phyloP scores from a whole-genome alignment of 257 asterid genomes.

The Asclepias syriaca region DNA sequence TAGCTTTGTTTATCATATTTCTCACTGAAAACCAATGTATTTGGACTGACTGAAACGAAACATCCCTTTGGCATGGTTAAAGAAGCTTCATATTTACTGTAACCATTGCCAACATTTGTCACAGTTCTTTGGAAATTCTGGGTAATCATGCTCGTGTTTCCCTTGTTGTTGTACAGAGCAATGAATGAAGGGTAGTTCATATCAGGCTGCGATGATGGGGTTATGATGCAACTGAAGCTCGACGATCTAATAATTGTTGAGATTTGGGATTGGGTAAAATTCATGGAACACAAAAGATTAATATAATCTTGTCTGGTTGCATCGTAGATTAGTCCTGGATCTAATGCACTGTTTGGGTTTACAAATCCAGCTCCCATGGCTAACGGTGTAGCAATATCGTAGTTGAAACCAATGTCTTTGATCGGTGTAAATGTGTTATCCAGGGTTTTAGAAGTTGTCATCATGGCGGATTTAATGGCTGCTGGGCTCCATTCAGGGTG shows the following conservation, averaged over 20 bases:
- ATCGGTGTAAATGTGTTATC: slow-evolving; percentile 17
- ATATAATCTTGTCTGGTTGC: slow-evolving; percentile 29
- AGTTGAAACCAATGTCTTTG: slow-evolving; percentile 12
- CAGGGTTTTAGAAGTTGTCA: slow-evolving; percentile 11
- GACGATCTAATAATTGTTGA: slow-evolving; percentile 28
- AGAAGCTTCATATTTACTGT: slow-evolving; percentile 29
- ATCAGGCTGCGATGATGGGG: slow-evolving; percentile 21
- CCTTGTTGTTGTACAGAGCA: slow-evolving; percentile 23
- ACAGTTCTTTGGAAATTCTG: slow-evolving; percentile 34
- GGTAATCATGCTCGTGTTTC: slow-evolving; percentile 5
- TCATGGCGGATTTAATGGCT: slow-evolving; percentile 22
- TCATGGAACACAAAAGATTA: slow-evolving; percentile 38
- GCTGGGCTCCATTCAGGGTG: slow-evolving; percentile 24
- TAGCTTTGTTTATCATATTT: slow-evolving; percentile 40
- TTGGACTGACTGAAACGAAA: slow-evolving; percentile 24
- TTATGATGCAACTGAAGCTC: slow-evolving; percentile 33
- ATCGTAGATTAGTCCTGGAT: slow-evolving; percentile 45
- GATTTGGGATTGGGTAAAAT: slow-evolving; percentile 36
- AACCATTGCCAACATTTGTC: slow-evolving; percentile 36
- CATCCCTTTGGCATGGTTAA: slow-evolving; percentile 30
- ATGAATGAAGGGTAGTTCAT: slow-evolving; percentile 49
- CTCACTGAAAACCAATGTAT: slow-evolving; percentile 25
- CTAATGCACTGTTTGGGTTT: slow-evolving; percentile 39
- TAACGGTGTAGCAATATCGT: slow-evolving; percentile 9
- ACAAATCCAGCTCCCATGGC: slow-evolving; percentile 42